Percentiles rank a stretch among this genome's conserved stretches.
phyloP scores from a whole-genome alignment of 202 grass and related monocot genomes.

The Sporobolus alterniflorus region DNA sequence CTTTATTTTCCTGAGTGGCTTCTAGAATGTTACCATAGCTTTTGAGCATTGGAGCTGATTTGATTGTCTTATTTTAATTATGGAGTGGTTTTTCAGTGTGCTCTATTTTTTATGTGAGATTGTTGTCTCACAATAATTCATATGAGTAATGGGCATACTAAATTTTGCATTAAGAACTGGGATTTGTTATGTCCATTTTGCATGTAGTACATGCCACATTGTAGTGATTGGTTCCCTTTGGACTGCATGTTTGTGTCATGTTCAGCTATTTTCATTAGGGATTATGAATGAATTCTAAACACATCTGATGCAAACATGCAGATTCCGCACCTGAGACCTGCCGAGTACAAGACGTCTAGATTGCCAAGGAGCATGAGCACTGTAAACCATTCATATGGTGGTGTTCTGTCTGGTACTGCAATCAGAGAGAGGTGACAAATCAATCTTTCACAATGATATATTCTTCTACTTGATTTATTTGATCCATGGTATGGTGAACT shows the following conservation, averaged over 20 bases:
- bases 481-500: background rate
- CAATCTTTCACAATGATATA: background rate
- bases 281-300: background rate
- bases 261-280: background rate
- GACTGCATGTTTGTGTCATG: background rate
- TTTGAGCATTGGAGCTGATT: background rate
- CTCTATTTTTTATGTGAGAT: background rate
- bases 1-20: background rate
- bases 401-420: constrained; percentile 77
- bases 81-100: background rate
- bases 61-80: background rate
- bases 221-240: background rate
- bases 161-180: too few relatives aligned
- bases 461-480: background rate
- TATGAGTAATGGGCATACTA: background rate
- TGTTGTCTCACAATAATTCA: background rate
- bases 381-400: constrained; percentile 83
- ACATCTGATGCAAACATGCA: constrained; percentile 28
- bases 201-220: background rate
- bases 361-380: constrained; percentile 76
- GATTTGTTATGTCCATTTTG: background rate
- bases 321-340: constrained; percentile 83
- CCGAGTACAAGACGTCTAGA: constrained; percentile 89
- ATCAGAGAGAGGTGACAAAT: constrained; percentile 76
- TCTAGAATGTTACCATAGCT: background rate